phyloP scores from a whole-genome alignment of 768 basidiomycete species.

The Boletus speciosus region DNA sequence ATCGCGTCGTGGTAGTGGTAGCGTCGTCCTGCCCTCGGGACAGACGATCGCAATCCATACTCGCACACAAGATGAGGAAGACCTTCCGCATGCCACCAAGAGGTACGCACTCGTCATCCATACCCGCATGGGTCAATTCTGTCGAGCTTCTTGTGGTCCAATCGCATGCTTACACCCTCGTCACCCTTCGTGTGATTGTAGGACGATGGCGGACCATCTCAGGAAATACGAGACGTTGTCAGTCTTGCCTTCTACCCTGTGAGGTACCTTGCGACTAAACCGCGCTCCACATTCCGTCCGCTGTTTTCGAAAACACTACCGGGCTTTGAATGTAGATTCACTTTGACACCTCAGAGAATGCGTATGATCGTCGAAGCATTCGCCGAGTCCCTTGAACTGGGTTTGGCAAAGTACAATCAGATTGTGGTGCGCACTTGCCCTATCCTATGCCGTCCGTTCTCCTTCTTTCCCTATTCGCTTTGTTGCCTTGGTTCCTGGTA shows the following conservation, averaged over 20 bases:
- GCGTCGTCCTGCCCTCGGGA: conserved; percentile 66
- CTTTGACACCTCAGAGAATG: conserved; percentile 87
- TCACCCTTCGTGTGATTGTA: conserved; percentile 25
- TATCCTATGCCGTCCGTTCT: not conserved
- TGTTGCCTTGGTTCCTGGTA: not conserved
- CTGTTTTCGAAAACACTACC: not conserved
- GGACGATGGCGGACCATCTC: conserved; percentile 92
- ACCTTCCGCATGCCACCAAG: conserved; percentile 92
- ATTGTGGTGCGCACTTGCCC: conserved; percentile 68
- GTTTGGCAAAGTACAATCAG: conserved; percentile 78
- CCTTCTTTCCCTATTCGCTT: conserved; percentile 3
- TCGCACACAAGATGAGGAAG: conserved; percentile 81
- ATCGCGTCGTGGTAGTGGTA: conserved; percentile 78
- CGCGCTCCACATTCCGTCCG: not conserved
- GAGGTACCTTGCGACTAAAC: conserved; percentile 1
- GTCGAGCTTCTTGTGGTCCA: not conserved
- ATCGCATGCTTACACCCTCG: conserved; percentile 5
- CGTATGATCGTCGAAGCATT: conserved; percentile 97
- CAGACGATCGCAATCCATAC: conserved; percentile 85
- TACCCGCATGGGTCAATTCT: not conserved
- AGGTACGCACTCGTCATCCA: conserved; percentile 47
- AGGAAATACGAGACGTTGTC: conserved; percentile 85
- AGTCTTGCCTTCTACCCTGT: conserved; percentile 34
- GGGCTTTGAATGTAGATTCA: conserved; percentile 51
- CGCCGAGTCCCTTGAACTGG: conserved; percentile 85